Evolutionary conservation across 2,329 filamentous ascomycete species (phyloP).

Genomic region (Neofusicoccum parvum): DNA sequence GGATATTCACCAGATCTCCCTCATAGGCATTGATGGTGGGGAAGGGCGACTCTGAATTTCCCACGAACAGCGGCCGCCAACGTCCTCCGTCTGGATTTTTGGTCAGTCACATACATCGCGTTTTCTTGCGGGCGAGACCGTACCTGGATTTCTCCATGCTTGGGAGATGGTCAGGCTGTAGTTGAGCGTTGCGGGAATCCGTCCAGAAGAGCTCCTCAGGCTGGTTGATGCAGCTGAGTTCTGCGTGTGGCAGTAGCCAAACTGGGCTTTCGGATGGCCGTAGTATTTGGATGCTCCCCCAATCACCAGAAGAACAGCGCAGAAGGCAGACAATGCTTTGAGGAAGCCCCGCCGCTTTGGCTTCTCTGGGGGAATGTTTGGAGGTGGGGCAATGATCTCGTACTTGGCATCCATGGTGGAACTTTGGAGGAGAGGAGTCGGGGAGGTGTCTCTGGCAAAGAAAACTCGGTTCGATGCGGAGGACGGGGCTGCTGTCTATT

Average conservation of each 20-base stretch:
- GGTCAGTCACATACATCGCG: not conserved
- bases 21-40: constrained; percentile 24
- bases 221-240: not conserved
- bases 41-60: constrained; percentile 25
- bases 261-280: not conserved
- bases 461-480: not conserved
- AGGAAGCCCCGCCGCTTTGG: not conserved
- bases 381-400: not conserved
- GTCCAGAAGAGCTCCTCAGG: not conserved
- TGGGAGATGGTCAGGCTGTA: constrained; percentile 24
- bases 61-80: constrained; percentile 26
- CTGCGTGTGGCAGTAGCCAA: not conserved
- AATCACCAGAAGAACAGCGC: not conserved
- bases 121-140: not conserved
- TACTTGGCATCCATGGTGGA: not conserved
- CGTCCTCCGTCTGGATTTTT: constrained; percentile 22
- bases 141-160: constrained; percentile 24
- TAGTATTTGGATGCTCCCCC: not conserved
- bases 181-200: constrained; percentile 3
- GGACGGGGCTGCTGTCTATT: not conserved
- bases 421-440: not conserved
- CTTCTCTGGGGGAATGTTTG: not conserved
- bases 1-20: constrained; percentile 25
- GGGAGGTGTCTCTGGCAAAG: not conserved
- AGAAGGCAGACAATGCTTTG: not conserved